These are phyloP conservation scores for Pelargonium cotyledonis DNA, from an alignment of 441 rosid genomes.

Conservation along the genomic window DNA sequence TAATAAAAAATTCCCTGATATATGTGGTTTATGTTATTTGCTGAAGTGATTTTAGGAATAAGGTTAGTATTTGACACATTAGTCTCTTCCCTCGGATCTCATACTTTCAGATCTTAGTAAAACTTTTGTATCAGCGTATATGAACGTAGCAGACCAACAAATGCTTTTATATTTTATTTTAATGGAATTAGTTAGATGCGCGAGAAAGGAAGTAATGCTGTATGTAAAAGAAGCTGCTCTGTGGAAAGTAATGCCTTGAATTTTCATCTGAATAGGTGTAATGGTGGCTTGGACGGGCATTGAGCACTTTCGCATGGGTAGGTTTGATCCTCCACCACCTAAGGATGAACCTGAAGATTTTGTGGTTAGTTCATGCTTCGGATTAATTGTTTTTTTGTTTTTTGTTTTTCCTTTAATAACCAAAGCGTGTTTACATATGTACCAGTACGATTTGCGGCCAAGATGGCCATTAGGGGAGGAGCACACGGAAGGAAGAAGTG, in stretches of 20 bases:
- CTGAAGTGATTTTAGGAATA: too few relatives aligned
- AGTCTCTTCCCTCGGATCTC: too few relatives aligned
- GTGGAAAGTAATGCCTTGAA: slow-evolving; percentile 2
- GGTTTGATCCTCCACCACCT: slow-evolving; percentile 88
- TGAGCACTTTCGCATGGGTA: slow-evolving; percentile 79
- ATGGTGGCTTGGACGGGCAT: slow-evolving; percentile 99
- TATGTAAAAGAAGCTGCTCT: background rate
- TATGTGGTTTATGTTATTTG: too few relatives aligned
- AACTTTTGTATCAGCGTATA: too few relatives aligned
- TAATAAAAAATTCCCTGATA: too few relatives aligned
- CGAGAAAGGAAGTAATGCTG: too few relatives aligned
- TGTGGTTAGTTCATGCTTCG: slow-evolving; percentile 40
- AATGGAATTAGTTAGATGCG: too few relatives aligned
- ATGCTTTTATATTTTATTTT: too few relatives aligned
- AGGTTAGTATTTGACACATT: too few relatives aligned
- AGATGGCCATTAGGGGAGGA: slow-evolving; percentile 97
- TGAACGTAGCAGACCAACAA: too few relatives aligned
- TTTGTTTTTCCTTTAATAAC: background rate
- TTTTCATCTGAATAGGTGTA: slow-evolving; percentile 50
- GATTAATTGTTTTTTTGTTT: slow-evolving; percentile 8
- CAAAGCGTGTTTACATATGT: slow-evolving; percentile 15
- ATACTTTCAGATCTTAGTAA: too few relatives aligned
- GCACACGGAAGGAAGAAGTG: slow-evolving; percentile 73
- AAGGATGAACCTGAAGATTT: slow-evolving; percentile 62
- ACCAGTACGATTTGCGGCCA: slow-evolving; percentile 80